Base-by-base conservation (phyloP, 2,329 filamentous ascomycete species). In the Apiospora arundinis region DNA sequence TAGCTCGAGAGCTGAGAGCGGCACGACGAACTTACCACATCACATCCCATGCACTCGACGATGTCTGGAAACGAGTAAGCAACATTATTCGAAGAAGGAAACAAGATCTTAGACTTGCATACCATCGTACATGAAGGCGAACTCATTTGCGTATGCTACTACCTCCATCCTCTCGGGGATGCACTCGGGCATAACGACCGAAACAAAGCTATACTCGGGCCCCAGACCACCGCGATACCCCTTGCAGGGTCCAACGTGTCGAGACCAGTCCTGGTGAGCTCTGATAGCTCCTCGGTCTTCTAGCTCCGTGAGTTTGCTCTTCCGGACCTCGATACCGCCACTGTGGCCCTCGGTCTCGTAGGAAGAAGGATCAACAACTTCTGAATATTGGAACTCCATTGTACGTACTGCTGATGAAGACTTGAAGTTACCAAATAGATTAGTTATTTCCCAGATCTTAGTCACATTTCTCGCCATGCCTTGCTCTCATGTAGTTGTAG, bases 281-380 rank as follows among this genome's bases (percentile, higher is more conserved):
- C 63, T n/a, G 63, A 66, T 66, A 9, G 63, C 63, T 5, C 63
- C 63, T 18, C 63, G 37, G 16, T 66, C 63, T 8, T 66, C 63
- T 9, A 66, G 37, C 21, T 66, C 37, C 11, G n/a, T 66, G 21
- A 42, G n/a, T 21, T 37, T 44, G 21, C 63, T 66, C 63, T 14
- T 28, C 2, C 63, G 63, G 37, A 66, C 63, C 9, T 66, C 63
- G 9, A 66, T 66, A 21, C 37, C 63, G 21, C 42, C 63, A 28
- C 63, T 8, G 3, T 44, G 63, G 63, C 63, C 63, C 37, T 66
- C 21, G 3, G 63, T 44, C 1, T 66, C 63, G 12, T 66, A 44
- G 21, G 0, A 21, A 45, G 63, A 44, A 8, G 63, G 63, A 9
- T 66, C 63, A 9, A 66, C 63, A 21, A 44, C 37, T 1, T 42